Percentiles rank a stretch among this genome's conserved stretches.
These are phyloP conservation scores for Sanghuangporus sanghuang DNA, from an alignment of 1,284 basidiomycete species.

Conservation along the genomic window DNA sequence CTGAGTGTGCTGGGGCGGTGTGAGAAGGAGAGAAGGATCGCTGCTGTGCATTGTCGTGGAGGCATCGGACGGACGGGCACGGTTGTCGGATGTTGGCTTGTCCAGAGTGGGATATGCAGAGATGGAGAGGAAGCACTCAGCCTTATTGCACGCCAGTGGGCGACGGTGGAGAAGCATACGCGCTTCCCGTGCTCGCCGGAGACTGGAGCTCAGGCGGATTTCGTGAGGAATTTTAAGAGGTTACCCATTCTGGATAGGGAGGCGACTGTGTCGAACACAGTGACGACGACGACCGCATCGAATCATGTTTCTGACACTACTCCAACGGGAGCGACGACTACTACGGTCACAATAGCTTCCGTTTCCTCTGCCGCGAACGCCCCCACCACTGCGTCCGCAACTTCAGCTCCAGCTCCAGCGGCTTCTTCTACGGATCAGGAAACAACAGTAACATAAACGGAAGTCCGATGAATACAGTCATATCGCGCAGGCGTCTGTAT, in stretches of 20 bases:
- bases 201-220: conserved; percentile 70
- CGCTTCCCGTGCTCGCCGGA: conserved; percentile 72
- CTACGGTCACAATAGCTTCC: too few species aligned
- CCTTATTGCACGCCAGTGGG: conserved; percentile 64
- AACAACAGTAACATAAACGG: too few species aligned
- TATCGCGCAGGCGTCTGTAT: too few species aligned
- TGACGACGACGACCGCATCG: too few species aligned
- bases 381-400: too few species aligned
- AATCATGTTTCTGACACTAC: too few species aligned
- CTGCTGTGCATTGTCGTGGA: conserved; percentile 70
- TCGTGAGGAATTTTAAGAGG: conserved; percentile 45
- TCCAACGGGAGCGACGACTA: too few species aligned
- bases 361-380: too few species aligned
- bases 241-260: background rate
- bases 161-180: conserved; percentile 67
- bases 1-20: conserved; percentile 54
- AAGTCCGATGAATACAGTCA: too few species aligned
- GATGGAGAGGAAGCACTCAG: conserved; percentile 58
- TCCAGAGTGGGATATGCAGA: conserved; percentile 54
- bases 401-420: too few species aligned
- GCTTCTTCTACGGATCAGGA: too few species aligned
- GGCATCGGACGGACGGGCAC: conserved; percentile 73
- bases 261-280: background rate
- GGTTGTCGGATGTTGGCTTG: conserved; percentile 73
- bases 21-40: conserved; percentile 46